Conservation (phyloP, 352 stramenopile species). For the Elongisporangium undulatum region DNA sequence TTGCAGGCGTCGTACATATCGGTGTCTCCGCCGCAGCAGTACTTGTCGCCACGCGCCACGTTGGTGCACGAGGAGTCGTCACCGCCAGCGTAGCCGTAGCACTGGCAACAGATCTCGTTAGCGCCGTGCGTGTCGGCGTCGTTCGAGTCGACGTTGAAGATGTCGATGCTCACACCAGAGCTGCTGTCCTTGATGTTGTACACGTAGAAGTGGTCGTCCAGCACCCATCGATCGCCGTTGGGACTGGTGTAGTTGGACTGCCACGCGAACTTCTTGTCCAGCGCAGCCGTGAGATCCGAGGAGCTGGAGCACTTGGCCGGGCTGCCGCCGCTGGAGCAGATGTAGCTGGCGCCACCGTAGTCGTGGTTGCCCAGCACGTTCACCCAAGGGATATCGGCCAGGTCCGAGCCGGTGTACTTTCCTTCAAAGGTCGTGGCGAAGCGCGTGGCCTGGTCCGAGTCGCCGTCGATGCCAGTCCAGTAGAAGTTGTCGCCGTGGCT, state of each 20-base stretch:
- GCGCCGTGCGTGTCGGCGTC: constrained; percentile 43
- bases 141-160: constrained; percentile 62
- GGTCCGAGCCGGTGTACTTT: constrained; percentile 44
- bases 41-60: constrained; percentile 31
- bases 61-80: constrained; percentile 32
- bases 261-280: constrained; percentile 41
- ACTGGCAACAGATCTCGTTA: constrained; percentile 52
- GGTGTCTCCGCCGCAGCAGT: constrained; percentile 27
- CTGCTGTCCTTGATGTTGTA: constrained; percentile 34
- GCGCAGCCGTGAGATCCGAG: constrained; percentile 14
- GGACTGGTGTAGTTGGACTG: constrained; percentile 42
- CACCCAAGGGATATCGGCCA: constrained; percentile 48
- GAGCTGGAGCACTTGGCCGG: constrained; percentile 18
- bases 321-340: constrained; percentile 35
- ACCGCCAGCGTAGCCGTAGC: constrained; percentile 42
- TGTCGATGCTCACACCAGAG: constrained; percentile 43
- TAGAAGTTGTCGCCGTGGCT: constrained; percentile 74
- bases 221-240: constrained; percentile 47
- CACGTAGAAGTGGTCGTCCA: constrained; percentile 57
- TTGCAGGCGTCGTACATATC: constrained; percentile 40
- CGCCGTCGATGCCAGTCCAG: constrained; percentile 50
- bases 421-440: constrained; percentile 55
- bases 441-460: constrained; percentile 31
- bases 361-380: constrained; percentile 75
- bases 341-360: constrained; percentile 55